A percentile compares a stretch with the other conserved stretches of the same genome.
phyloP scores from a whole-genome alignment of 345 rosid species.

The Eucalyptus sp. region DNA sequence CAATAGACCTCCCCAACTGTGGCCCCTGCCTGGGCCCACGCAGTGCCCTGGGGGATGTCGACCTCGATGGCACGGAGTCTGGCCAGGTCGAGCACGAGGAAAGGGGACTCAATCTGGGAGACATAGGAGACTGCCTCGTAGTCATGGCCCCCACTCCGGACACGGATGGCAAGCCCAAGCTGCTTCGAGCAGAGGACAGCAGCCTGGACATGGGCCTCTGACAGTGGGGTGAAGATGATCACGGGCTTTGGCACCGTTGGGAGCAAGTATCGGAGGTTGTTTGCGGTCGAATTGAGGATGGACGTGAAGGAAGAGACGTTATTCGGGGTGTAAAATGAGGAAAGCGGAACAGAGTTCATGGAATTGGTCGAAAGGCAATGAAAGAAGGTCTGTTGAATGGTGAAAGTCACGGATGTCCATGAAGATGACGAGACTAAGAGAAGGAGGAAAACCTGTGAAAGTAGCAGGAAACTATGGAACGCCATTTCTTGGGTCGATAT shows the following conservation, averaged over 20 bases:
- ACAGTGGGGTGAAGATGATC: constrained; percentile 38
- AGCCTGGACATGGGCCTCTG: constrained; percentile 52
- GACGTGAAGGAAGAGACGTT: constrained; percentile 14
- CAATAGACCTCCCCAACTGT: constrained; percentile 52
- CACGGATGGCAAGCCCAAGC: constrained; percentile 26
- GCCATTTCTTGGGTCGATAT: background rate
- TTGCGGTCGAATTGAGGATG: constrained; percentile 30
- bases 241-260: constrained; percentile 43
- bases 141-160: constrained; percentile 69
- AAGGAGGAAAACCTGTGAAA: background rate
- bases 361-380: constrained; percentile 27
- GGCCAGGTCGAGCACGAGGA: constrained; percentile 37
- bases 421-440: constrained; percentile 3
- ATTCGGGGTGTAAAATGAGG: constrained; percentile 15
- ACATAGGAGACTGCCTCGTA: constrained; percentile 51
- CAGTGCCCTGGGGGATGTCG: constrained; percentile 18
- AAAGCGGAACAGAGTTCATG: background rate
- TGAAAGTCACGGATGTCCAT: background rate
- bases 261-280: constrained; percentile 32
- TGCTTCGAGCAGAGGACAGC: constrained; percentile 39
- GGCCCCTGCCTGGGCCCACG: constrained; percentile 74
- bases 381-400: constrained; percentile 23
- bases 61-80: constrained; percentile 26
- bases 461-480: background rate
- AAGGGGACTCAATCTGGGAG: constrained; percentile 35